Base-by-base conservation (phyloP, 2,329 filamentous ascomycete genomes). In the Colletotrichum spinosum region DNA sequence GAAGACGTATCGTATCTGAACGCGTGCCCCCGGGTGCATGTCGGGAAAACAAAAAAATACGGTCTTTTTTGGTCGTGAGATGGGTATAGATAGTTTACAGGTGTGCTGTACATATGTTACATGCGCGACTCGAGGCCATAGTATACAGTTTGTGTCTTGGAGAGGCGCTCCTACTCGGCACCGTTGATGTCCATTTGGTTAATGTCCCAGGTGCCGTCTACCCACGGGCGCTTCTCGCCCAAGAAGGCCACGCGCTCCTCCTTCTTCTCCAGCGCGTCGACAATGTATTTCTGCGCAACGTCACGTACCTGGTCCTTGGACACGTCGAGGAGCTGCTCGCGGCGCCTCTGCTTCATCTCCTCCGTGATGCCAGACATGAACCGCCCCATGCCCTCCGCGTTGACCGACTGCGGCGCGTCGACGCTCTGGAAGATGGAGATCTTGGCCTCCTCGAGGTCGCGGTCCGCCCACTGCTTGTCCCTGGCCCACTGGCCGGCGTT, bases 401-500 rank as follows among this genome's bases (percentile, higher is more conserved):
- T 96, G 25, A 98, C 93, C 44, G 92, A 91, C 71, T 90, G 86
- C 1, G 96, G 96, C 10, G 95, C 95, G 77, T 99, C 96, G 9
- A 97, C 87, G 41, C 87, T 84, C 78, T 99, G 94, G 84, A 99
- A 99, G 11, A 97, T 91, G 35, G 92, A 93, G 44, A 99, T 88
- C 80, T 99, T 99, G 68, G 96, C 96, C 77, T 99, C 96, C 74
- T 98, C 95, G 2, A 99, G 83, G 74, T 99, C 94, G 42, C 90
- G 88, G 33, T 91, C 88, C 1, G 88, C 89, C 94, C 94, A 98
- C 61, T 88, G 78, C 72, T 91, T 91, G 70, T 97, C 90, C 10
- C 89, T 84, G 0, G 94, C 96, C 89, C 94, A 97, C 33, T 85
- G 82, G 1, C 95, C 96, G 1, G 93, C 92, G 61, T 91, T 90